Percentiles rank a stretch among this genome's conserved stretches.
phyloP scores from a whole-genome alignment of 805 yeast species.

The Sungouiella thailandica region DNA sequence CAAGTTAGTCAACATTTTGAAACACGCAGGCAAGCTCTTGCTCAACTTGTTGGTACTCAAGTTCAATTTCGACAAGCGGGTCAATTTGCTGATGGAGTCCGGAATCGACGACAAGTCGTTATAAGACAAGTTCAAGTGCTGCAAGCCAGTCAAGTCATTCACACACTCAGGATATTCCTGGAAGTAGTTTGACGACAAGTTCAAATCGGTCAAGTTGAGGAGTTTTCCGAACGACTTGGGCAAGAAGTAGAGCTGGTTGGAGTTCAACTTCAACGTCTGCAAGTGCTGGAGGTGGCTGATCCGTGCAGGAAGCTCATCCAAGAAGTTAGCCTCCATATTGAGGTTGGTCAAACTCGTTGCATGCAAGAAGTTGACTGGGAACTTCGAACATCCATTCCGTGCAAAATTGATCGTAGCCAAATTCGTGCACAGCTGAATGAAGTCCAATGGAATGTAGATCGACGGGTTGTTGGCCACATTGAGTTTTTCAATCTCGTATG shows the following conservation, averaged over 20 bases:
- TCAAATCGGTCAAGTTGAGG: slow-evolving; percentile 51
- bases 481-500: slow-evolving; percentile 72
- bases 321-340: slow-evolving; percentile 74
- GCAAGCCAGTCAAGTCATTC: slow-evolving; percentile 51
- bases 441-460: slow-evolving; percentile 76
- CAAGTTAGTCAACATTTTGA: slow-evolving; percentile 50
- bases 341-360: slow-evolving; percentile 63
- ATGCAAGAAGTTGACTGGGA: slow-evolving; percentile 70
- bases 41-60: slow-evolving; percentile 67
- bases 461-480: slow-evolving; percentile 88
- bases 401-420: slow-evolving; percentile 64
- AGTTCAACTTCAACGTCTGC: slow-evolving; percentile 60
- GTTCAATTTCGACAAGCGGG: slow-evolving; percentile 61
- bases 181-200: slow-evolving; percentile 75
- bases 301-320: slow-evolving; percentile 56
- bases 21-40: slow-evolving; percentile 46
- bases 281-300: slow-evolving; percentile 50
- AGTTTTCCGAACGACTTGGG: slow-evolving; percentile 60
- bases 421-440: slow-evolving; percentile 76
- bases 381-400: slow-evolving; percentile 64
- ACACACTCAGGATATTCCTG: slow-evolving; percentile 60
- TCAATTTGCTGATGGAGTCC: slow-evolving; percentile 50
- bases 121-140: slow-evolving; percentile 75
- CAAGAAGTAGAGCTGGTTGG: slow-evolving; percentile 62
- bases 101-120: slow-evolving; percentile 67